Percentiles rank a stretch among this genome's conserved stretches.
Evolutionary conservation across 495 filamentous ascomycete genomes (phyloP).

Genomic region (Staphylotrichum longicolle): DNA sequence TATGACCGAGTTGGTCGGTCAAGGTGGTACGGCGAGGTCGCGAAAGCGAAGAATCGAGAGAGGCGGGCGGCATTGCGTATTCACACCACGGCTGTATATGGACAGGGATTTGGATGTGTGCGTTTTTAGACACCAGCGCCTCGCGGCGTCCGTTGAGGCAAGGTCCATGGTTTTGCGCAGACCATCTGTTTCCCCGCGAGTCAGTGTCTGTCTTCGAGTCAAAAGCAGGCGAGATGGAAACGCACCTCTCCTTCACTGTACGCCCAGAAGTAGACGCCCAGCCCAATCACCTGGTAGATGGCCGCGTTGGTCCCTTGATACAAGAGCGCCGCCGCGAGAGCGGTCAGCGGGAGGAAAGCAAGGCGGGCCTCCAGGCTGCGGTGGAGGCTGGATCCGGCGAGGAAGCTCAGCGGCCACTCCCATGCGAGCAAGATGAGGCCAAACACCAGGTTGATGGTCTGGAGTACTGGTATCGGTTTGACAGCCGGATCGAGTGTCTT

Average conservation of each 20-base stretch:
- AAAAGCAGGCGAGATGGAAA: conserved; percentile 17
- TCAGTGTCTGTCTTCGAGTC: background rate
- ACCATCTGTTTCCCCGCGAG: conserved; percentile 41
- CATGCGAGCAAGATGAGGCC: conserved; percentile 76
- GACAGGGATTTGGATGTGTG: conserved; percentile 5
- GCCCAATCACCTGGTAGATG: conserved; percentile 86
- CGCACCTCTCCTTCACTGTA: conserved; percentile 95
- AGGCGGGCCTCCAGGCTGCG: conserved; percentile 84
- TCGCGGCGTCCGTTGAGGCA: conserved; percentile 44
- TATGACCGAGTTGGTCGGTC: background rate
- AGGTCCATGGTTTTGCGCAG: conserved; percentile 52
- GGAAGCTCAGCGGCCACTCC: conserved; percentile 81
- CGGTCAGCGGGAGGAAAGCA: conserved; percentile 74
- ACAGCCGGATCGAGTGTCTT: conserved; percentile 85
- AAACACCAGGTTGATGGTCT: conserved; percentile 92
- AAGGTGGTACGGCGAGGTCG: conserved; percentile 11
- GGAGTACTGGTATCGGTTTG: conserved; percentile 82
- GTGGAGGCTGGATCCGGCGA: conserved; percentile 70
- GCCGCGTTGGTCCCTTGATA: conserved; percentile 94
- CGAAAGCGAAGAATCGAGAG: background rate
- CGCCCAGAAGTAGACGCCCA: conserved; percentile 91
- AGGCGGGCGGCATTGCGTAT: background rate
- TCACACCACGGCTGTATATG: conserved; percentile 4
- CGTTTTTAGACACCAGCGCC: conserved; percentile 35
- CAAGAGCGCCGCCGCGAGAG: conserved; percentile 70